These are phyloP conservation scores for Aspergillus ostianus DNA, from an alignment of 495 filamentous ascomycete species.

Conservation along the genomic window DNA sequence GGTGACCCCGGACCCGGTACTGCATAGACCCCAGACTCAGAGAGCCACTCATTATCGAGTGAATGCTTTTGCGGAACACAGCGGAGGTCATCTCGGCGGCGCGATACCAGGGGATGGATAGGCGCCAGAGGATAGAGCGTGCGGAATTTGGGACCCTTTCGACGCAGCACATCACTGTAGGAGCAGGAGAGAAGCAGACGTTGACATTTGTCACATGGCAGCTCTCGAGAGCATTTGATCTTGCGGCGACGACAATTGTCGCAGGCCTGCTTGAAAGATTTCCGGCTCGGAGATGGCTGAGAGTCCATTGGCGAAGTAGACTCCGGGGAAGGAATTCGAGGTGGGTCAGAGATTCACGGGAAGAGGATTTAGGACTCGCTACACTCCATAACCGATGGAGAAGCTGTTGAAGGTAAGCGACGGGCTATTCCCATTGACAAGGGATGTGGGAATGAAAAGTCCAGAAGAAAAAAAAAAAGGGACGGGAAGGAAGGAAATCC, in stretches of 20 bases:
- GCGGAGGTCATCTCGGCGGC: conserved; percentile 13
- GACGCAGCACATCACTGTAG: conserved; percentile 43
- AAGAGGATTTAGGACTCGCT: background rate
- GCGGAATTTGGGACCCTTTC: conserved; percentile 47
- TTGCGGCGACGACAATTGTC: conserved; percentile 48
- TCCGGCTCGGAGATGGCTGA: conserved; percentile 20
- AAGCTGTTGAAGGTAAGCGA: background rate
- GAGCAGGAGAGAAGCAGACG: conserved; percentile 46
- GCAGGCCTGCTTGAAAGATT: conserved; percentile 41
- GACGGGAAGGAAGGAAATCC: conserved; percentile 23
- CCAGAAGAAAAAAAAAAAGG: conserved; percentile 1
- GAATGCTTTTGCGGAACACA: conserved; percentile 15
- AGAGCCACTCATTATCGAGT: conserved; percentile 21
- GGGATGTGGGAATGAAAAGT: conserved; percentile 1
- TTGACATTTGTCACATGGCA: conserved; percentile 47
- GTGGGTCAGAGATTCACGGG: conserved; percentile 1
- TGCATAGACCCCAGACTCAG: conserved; percentile 19
- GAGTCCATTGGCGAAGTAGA: conserved; percentile 19
- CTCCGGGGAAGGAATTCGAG: background rate
- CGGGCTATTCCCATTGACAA: background rate
- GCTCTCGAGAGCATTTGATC: conserved; percentile 44
- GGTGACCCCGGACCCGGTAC: conserved; percentile 23
- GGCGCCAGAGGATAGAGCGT: conserved; percentile 46
- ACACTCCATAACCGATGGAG: background rate
- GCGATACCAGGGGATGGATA: conserved; percentile 35